A percentile compares a stretch with the other conserved stretches of the same genome.
Conservation (phyloP, 805 yeast genomes). For the Lachancea meyersii region DNA sequence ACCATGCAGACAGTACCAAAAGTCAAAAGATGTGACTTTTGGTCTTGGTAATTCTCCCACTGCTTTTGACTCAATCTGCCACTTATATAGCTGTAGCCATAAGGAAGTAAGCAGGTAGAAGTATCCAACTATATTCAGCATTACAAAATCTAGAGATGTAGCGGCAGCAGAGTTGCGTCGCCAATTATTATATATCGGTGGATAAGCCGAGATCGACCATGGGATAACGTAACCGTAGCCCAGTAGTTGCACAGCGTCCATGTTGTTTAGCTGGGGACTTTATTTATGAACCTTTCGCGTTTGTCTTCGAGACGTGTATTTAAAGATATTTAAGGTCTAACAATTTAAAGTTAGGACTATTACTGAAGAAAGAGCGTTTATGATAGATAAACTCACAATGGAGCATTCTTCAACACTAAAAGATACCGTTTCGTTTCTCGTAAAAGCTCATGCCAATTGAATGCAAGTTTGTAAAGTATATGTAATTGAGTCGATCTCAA, state of each 20-base stretch:
- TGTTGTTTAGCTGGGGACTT: no score
- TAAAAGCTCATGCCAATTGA: no score
- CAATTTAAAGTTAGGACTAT: no score
- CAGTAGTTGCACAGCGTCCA: background rate
- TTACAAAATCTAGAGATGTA: constrained; percentile 43
- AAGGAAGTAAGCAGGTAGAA: constrained; percentile 39
- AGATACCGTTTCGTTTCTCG: no score
- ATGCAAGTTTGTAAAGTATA: no score
- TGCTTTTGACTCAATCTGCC: constrained; percentile 26
- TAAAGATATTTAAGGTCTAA: no score
- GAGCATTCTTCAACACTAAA: no score
- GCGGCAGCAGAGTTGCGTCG: constrained; percentile 41
- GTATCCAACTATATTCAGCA: constrained; percentile 45
- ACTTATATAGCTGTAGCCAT: constrained; percentile 36
- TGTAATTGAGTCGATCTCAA: no score
- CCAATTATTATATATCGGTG: constrained; percentile 40
- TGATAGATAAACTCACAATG: no score
- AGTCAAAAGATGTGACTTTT: constrained; percentile 39
- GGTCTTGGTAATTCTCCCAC: constrained; percentile 34
- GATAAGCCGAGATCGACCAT: constrained; percentile 47
- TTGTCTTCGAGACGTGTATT: no score
- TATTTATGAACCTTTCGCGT: no score
- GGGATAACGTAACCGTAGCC: constrained; percentile 37
- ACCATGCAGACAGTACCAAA: constrained; percentile 46
- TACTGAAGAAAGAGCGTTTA: no score